These are phyloP conservation scores for Yamadazyma conglobata DNA, from an alignment of 1,139 yeast species.

Conservation along the genomic window DNA sequence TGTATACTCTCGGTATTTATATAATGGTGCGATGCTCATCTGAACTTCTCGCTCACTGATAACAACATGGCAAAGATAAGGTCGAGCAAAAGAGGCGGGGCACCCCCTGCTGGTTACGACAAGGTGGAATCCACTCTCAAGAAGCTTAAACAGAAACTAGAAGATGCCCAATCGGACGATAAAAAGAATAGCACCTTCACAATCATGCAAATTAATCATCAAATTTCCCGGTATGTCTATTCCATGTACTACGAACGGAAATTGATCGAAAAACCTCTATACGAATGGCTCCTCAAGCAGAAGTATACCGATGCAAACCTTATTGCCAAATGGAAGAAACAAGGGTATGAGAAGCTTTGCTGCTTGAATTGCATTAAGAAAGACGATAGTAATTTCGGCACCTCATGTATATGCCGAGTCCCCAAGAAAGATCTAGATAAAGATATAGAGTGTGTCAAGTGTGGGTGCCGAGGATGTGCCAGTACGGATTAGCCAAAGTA, in stretches of 20 bases:
- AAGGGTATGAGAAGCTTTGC: conserved; percentile 84
- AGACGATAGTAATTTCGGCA: conserved; percentile 60
- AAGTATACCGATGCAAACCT: conserved; percentile 65
- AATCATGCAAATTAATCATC: conserved; percentile 66
- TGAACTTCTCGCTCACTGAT: not conserved
- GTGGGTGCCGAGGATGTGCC: conserved; percentile 90
- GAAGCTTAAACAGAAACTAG: conserved; percentile 58
- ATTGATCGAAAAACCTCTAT: conserved; percentile 64
- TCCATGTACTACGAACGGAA: conserved; percentile 69
- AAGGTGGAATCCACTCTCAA: conserved; percentile 69
- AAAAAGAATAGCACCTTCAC: conserved; percentile 69
- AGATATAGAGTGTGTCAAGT: conserved; percentile 65
- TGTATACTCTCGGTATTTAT: not conserved
- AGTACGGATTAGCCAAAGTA: conserved; percentile 54
- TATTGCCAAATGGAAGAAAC: conserved; percentile 89
- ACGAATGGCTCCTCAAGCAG: conserved; percentile 71
- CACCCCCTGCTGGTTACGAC: conserved; percentile 73
- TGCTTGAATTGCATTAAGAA: conserved; percentile 76
- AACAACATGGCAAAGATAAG: conserved; percentile 40
- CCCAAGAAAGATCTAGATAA: conserved; percentile 54
- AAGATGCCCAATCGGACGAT: conserved; percentile 49
- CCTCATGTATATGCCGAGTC: conserved; percentile 82
- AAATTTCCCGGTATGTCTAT: conserved; percentile 72
- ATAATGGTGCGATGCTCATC: not conserved
- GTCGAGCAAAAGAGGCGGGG: conserved; percentile 39